Conservation (phyloP, 192 early-diverging fungal species). For the Backusella westeae region DNA sequence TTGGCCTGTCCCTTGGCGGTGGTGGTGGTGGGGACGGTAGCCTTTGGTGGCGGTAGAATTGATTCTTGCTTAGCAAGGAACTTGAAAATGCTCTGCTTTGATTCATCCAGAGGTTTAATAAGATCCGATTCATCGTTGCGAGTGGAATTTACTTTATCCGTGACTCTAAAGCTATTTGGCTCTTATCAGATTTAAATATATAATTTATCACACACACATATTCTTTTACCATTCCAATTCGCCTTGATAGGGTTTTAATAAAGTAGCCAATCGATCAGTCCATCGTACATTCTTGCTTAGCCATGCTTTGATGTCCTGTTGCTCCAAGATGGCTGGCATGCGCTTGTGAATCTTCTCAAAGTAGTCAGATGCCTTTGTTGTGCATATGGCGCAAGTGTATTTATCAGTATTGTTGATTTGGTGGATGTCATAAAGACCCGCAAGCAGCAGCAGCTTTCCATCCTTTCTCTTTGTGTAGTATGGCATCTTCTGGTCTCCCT, state of each 20-base stretch:
- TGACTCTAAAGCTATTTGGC: neutral
- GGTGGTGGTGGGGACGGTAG: neutral
- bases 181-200: too few species aligned
- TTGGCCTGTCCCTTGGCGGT: neutral
- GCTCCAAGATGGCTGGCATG: neutral
- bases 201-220: too few species aligned
- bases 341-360: neutral
- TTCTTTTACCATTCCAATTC: neutral
- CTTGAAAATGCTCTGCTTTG: neutral
- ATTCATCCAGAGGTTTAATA: neutral
- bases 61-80: neutral
- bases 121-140: neutral
- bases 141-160: neutral
- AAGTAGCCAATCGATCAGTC: neutral
- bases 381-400: neutral
- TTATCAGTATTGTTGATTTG: neutral
- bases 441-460: neutral
- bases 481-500: neutral
- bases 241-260: neutral
- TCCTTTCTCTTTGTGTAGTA: neutral
- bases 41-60: neutral
- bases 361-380: neutral
- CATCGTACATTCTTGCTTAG: neutral
- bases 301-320: neutral
- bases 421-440: neutral